Conservation (phyloP, 2,329 filamentous ascomycete genomes). For the Neopestalotiopsis rosae region DNA sequence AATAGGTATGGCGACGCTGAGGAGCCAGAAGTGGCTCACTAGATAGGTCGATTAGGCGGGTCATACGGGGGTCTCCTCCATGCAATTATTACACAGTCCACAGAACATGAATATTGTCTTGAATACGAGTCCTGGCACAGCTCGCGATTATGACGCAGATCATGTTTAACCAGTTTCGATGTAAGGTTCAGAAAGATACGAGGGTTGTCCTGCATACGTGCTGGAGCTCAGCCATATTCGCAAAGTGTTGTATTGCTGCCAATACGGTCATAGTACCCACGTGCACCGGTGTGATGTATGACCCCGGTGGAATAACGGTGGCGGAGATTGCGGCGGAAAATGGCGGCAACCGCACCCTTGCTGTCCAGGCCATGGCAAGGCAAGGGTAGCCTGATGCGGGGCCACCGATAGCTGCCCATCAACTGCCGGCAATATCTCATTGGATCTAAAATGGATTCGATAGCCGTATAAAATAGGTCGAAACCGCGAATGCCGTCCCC, state of each 20-base stretch:
- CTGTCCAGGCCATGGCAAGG: too few relatives aligned
- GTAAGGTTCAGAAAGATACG: too few relatives aligned
- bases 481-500: too few relatives aligned
- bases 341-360: not conserved
- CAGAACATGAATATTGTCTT: not conserved
- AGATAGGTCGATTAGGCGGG: slow-evolving; percentile 32
- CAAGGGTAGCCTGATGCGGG: too few relatives aligned
- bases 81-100: not conserved
- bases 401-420: too few relatives aligned
- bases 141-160: not conserved
- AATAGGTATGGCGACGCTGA: not conserved
- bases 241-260: not conserved
- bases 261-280: not conserved
- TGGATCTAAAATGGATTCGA: too few relatives aligned
- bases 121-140: not conserved
- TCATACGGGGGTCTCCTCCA: not conserved
- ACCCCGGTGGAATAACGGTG: not conserved
- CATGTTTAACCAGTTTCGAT: too few relatives aligned
- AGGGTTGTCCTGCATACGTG: too few relatives aligned
- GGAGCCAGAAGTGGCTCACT: slow-evolving; percentile 17
- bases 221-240: too few relatives aligned
- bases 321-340: not conserved
- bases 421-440: too few relatives aligned
- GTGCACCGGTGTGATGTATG: not conserved
- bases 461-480: too few relatives aligned